Evolutionary conservation across 192 early-diverging fungal species (phyloP).

Genomic region (Pilobolus umbonatus): DNA sequence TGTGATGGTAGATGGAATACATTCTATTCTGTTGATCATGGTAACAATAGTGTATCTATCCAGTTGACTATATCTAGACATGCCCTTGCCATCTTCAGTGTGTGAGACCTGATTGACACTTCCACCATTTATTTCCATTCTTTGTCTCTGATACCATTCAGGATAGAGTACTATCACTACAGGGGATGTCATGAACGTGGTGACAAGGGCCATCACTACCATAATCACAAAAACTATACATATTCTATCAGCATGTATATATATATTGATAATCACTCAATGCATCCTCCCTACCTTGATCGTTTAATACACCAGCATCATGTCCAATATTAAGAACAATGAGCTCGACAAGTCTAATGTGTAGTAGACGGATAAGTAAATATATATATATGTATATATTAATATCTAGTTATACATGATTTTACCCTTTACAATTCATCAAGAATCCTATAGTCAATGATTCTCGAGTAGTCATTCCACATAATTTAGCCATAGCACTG

Average conservation of each 20-base stretch:
- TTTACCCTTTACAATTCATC: constrained; percentile 91
- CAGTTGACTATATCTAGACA: neutral
- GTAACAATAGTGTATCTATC: constrained; percentile 41
- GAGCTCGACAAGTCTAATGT: constrained; percentile 84
- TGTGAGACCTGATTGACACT: constrained; percentile 21
- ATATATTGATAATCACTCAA: neutral
- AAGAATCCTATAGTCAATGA: constrained; percentile 80
- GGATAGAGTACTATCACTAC: constrained; percentile 73
- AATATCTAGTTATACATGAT: too few relatives aligned
- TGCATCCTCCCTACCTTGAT: constrained; percentile 27
- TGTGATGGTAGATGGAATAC: constrained; percentile 69
- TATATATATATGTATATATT: too few relatives aligned
- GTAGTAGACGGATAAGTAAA: too few relatives aligned
- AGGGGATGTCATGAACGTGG: constrained; percentile 87
- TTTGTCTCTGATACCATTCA: constrained; percentile 48
- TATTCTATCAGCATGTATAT: neutral
- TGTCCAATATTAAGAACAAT: constrained; percentile 94
- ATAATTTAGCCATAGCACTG: constrained; percentile 58
- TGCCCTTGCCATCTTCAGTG: constrained; percentile 7
- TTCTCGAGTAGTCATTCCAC: constrained; percentile 76
- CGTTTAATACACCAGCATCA: constrained; percentile 77
- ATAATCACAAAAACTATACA: constrained; percentile 46
- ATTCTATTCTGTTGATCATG: constrained; percentile 55
- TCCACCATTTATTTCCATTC: neutral
- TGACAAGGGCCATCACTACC: constrained; percentile 48